Evolutionary conservation across 83 land plant genomes (phyloP).

Genomic region (Thuja plicata): DNA sequence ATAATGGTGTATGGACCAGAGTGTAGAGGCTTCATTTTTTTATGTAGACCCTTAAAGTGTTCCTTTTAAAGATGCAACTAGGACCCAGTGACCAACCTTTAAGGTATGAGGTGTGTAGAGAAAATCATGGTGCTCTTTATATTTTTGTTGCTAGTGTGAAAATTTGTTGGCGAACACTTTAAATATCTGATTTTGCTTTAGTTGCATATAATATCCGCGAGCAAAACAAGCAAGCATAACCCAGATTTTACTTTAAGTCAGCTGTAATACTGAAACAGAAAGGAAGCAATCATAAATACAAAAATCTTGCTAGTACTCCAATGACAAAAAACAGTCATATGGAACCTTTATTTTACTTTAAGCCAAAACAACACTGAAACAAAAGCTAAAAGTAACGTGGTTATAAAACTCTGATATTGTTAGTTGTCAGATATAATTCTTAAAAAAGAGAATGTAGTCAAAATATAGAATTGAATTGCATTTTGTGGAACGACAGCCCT

Average conservation of each 20-base stretch:
- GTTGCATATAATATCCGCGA: neutral
- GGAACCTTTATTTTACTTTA: too few relatives aligned
- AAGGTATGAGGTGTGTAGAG: too few relatives aligned
- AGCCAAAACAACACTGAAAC: too few relatives aligned
- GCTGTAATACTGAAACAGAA: neutral
- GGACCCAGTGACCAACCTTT: too few relatives aligned
- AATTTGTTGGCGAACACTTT: too few relatives aligned
- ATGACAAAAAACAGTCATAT: neutral
- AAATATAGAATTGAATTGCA: neutral
- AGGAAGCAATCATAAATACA: neutral
- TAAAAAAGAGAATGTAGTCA: neutral
- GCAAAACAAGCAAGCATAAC: neutral
- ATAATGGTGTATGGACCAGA: too few relatives aligned
- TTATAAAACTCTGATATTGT: neutral
- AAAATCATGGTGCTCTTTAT: too few relatives aligned
- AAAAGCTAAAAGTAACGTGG: too few relatives aligned
- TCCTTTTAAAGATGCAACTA: too few relatives aligned
- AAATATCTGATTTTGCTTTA: neutral
- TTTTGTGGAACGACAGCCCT: neutral
- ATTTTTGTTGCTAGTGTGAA: too few relatives aligned
- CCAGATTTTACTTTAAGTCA: neutral
- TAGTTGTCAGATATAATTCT: neutral
- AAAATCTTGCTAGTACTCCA: neutral
- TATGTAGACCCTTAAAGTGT: too few relatives aligned
- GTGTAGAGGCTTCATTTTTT: too few relatives aligned